These are phyloP conservation scores for Leucaena leucocephala DNA, from an alignment of 306 rosid species.

Conservation along the genomic window DNA sequence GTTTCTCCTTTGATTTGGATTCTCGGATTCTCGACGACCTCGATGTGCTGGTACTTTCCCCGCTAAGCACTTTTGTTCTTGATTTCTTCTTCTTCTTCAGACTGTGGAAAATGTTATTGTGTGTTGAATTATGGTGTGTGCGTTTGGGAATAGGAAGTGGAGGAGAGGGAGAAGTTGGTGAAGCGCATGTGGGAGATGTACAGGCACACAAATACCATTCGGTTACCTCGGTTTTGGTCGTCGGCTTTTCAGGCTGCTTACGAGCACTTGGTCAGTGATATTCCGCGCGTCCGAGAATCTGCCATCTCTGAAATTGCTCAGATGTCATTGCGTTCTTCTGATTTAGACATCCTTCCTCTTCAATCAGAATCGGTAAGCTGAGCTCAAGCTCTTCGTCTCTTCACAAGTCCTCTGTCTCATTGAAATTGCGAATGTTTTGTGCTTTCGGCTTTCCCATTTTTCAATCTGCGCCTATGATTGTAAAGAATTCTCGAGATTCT, in stretches of 20 bases:
- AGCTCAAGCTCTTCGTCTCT: background rate
- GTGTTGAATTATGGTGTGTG: background rate
- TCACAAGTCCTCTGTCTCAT: background rate
- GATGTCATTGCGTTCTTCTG: conserved; percentile 62
- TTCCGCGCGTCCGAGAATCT: conserved; percentile 49
- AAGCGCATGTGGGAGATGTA: conserved; percentile 85
- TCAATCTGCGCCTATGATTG: background rate
- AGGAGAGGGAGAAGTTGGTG: conserved; percentile 78
- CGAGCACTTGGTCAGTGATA: conserved; percentile 67
- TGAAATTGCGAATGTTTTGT: background rate
- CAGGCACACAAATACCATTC: conserved; percentile 39
- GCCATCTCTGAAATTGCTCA: conserved; percentile 84
- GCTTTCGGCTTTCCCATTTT: background rate
- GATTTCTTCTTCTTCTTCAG: background rate
- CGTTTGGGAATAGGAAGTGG: conserved; percentile 68
- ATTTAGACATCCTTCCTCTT: background rate
- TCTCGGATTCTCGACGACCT: conserved; percentile 53
- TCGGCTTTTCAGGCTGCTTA: conserved; percentile 89
- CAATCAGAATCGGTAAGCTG: conserved; percentile 35
- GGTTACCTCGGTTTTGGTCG: conserved; percentile 76
- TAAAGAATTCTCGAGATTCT: background rate
- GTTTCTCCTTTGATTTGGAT: conserved; percentile 42
- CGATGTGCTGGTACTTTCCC: conserved; percentile 61
- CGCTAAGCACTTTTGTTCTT: background rate
- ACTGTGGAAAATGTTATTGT: background rate